These are phyloP conservation scores for Lachnellula cervina DNA, from an alignment of 2,329 filamentous ascomycete species.

Conservation along the genomic window DNA sequence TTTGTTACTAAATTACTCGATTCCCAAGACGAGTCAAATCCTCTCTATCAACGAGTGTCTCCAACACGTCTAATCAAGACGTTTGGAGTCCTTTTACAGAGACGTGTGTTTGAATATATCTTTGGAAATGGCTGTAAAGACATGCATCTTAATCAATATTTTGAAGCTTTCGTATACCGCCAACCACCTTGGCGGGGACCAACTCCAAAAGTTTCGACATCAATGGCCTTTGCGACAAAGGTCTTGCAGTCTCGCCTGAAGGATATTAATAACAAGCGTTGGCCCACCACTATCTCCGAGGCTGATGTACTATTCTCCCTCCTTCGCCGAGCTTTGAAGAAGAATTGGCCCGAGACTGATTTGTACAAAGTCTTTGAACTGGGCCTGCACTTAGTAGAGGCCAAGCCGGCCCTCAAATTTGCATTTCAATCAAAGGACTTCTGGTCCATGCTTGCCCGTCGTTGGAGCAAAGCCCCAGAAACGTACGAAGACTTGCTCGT, in stretches of 20 bases:
- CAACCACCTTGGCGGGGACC: constrained; percentile 2
- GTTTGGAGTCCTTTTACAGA: constrained; percentile 5
- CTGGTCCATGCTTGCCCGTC: constrained; percentile 5
- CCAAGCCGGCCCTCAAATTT: constrained; percentile 4
- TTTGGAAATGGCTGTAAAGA: constrained; percentile 3
- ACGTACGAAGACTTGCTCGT: constrained; percentile 7
- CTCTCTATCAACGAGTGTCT: constrained; percentile 8
- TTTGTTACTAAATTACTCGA: constrained; percentile 6
- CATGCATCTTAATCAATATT: constrained; percentile 4
- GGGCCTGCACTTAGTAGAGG: constrained; percentile 9
- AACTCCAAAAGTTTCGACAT: constrained; percentile 6
- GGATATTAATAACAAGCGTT: constrained; percentile 7
- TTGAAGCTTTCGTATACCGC: constrained; percentile 7
- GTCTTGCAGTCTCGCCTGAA: constrained; percentile 9
- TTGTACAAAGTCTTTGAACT: constrained; percentile 7
- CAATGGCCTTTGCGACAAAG: constrained; percentile 14
- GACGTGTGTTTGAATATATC: constrained; percentile 6
- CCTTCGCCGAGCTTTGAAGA: constrained; percentile 5
- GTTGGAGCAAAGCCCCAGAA: constrained; percentile 7
- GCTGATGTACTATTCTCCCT: constrained; percentile 8
- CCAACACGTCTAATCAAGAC: not conserved
- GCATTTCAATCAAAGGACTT: constrained; percentile 1
- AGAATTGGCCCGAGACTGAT: constrained; percentile 1
- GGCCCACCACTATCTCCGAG: constrained; percentile 4
- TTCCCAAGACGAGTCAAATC: constrained; percentile 9